These are phyloP conservation scores for Mikania micrantha DNA, from an alignment of 129 eudicot genomes.

Conservation along the genomic window DNA sequence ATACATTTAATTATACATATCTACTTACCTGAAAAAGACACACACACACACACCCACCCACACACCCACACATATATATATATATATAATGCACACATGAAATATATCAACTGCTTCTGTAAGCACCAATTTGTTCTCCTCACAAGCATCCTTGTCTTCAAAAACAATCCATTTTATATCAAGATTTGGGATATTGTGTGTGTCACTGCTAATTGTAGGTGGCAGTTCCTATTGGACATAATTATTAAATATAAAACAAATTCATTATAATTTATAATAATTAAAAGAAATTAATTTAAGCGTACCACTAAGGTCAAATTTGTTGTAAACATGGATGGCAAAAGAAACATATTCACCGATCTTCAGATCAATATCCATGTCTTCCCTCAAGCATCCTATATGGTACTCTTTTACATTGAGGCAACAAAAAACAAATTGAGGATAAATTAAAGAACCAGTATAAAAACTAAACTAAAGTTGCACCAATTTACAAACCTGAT, in stretches of 20 bases:
- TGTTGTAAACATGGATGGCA: neutral
- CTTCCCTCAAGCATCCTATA: constrained; percentile 65
- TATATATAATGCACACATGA: constrained; percentile 74
- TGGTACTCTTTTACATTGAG: constrained; percentile 74
- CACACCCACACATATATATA: too few species aligned
- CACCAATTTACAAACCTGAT: constrained; percentile 45
- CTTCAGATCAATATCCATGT: constrained; percentile 62
- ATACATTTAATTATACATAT: too few species aligned
- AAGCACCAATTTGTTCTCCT: constrained; percentile 41
- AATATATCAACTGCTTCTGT: constrained; percentile 60
- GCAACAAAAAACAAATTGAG: constrained; percentile 5
- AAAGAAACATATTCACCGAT: constrained; percentile 25
- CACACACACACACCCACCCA: too few species aligned
- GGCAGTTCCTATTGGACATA: constrained; percentile 58
- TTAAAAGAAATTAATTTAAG: neutral
- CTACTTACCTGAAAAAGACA: too few species aligned
- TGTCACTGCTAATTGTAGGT: constrained; percentile 49
- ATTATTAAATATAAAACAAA: neutral
- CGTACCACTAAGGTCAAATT: neutral
- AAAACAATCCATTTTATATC: constrained; percentile 68
- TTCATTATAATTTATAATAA: neutral
- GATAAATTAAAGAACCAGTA: neutral
- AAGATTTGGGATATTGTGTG: constrained; percentile 16
- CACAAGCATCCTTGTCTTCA: constrained; percentile 47
- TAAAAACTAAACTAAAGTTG: neutral